These are phyloP conservation scores for Boletales sp. DNA, from an alignment of 768 basidiomycete species.

Conservation along the genomic window DNA sequence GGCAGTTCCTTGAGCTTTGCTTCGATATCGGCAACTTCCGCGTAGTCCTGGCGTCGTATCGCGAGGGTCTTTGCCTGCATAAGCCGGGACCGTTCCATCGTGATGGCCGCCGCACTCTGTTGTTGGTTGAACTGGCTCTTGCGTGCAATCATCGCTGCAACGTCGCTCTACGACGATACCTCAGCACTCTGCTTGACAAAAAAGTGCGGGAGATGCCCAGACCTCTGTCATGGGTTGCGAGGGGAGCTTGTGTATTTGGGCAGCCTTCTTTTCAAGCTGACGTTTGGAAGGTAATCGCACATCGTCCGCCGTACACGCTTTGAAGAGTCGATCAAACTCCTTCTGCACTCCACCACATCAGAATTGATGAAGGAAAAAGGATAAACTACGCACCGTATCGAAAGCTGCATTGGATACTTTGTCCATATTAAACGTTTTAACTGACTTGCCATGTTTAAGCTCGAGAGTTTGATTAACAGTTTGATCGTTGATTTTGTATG, in stretches of 20 bases:
- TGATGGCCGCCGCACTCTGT: slow-evolving; percentile 31
- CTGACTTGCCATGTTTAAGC: slow-evolving; percentile 72
- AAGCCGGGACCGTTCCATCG: slow-evolving; percentile 64
- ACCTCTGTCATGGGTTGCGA: slow-evolving; percentile 80
- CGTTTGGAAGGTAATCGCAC: slow-evolving; percentile 66
- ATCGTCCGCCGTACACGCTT: slow-evolving; percentile 45
- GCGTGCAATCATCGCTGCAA: slow-evolving; percentile 71
- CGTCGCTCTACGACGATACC: slow-evolving; percentile 58
- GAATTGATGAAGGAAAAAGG: neutral
- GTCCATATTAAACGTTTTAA: slow-evolving; percentile 69
- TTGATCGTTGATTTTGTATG: slow-evolving; percentile 69
- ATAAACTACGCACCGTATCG: slow-evolving; percentile 46
- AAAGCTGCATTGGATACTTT: slow-evolving; percentile 78
- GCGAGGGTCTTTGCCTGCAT: slow-evolving; percentile 73
- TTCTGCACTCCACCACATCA: slow-evolving; percentile 40
- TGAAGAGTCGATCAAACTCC: slow-evolving; percentile 65
- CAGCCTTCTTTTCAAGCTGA: slow-evolving; percentile 60
- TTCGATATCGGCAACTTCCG: slow-evolving; percentile 61
- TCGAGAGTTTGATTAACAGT: slow-evolving; percentile 64
- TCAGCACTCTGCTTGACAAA: slow-evolving; percentile 8
- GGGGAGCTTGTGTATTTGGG: slow-evolving; percentile 55
- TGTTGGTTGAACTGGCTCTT: slow-evolving; percentile 46
- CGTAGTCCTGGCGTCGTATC: slow-evolving; percentile 63
- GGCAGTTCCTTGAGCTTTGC: slow-evolving; percentile 55
- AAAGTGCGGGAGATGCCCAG: slow-evolving; percentile 6